Base-by-base conservation (phyloP, 2,329 filamentous ascomycete genomes). In the Fusarium goolgardi region DNA sequence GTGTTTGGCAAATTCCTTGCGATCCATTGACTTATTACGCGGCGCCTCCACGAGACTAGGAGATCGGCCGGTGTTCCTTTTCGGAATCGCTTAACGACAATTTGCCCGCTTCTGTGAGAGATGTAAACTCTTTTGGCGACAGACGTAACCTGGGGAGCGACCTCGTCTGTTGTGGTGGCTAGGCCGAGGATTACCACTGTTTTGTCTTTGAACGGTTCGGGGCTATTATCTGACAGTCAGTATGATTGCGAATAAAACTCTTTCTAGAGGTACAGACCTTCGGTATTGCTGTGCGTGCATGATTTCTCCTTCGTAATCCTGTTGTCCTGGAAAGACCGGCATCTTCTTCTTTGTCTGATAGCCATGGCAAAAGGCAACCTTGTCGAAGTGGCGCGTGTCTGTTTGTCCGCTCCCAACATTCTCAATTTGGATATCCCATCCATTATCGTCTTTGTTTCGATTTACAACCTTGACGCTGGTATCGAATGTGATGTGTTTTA, bases 281-380 rank as follows among this genome's bases (percentile, higher is more conserved):
- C 64, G 49, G 1, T 64, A 67, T 25, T 67, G 63, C 18, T 67
- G 64, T 2, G 64, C 54, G 27, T 67, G 64, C 2, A 67, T 34
- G 4, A 67, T 47, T 2, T 64, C 31, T 0, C 64, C 64, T 6
- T 59, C 18, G 1, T 44, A 67, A 0, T 11, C 6, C 0, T 51
- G 31, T 18, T 67, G 64, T 0, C 64, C 64, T 2, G 49, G 63
- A 16, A 67, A 67, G 0, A 6, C 21, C 2, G 64, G 64, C 63
- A 67, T 67, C 1, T 23, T 20, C 16, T 20, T 67, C 4, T 39
- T 3, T 4, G 64, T 67, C 20, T 67, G 64, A 5, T 67, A 67
- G 0, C 64, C 64, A 16, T 67, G 64, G 1, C 64, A 67, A 10
- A 67, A 67, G 1, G 63, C 59, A 7, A 67, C 50, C 23, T 67